Base-by-base conservation (phyloP, 495 filamentous ascomycete genomes). In the Beverwykella pulmonaria region DNA sequence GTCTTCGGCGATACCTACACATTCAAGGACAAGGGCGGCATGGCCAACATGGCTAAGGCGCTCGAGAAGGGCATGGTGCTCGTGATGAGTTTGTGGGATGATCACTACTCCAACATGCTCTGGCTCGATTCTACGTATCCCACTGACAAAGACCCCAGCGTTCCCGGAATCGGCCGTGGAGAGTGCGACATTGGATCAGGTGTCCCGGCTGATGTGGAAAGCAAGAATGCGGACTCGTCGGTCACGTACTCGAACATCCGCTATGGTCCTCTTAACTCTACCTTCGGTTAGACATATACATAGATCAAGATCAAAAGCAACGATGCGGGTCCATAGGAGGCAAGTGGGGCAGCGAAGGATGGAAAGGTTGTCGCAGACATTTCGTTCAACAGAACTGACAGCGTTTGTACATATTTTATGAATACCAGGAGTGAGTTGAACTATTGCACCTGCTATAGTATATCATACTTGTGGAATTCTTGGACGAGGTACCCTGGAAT, bases 81-180 rank as follows among this genome's bases (percentile, higher is more conserved):
- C n/a, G 88, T 89, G 75, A 83, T 92, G 84, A 87, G 84, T 70
- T 74, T 92, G 74, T 92, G 90, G 90, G 88, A 91, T 72, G 90
- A 92, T 79, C 84, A 92, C 79, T 77, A 82, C 27, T 78, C 82
- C 78, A 83, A 90, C 80, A 93, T 93, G 91, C 83, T 89, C 69
- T 93, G 91, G 91, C 87, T 94, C 27, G 64, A 67, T 32, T 61
- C 57, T 3, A 61, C 57, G 0, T 67, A 67, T 47, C 64, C 64
- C 5, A 67, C 64, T 1, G 64, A 67, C 25, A 67, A 67, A 50
- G 57, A 61, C n/a, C 19, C 64, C 8, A 39, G 25, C 14, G 30
- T 50, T 27, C 66, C 66, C 0, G 66, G 66, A 14, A 59, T 69
- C 20, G 66, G 47, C 17, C 59, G 66, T 53, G 66, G 66, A 41